These are phyloP conservation scores for Hanseniaspora osmophila DNA, from an alignment of 805 yeast species.

Conservation along the genomic window DNA sequence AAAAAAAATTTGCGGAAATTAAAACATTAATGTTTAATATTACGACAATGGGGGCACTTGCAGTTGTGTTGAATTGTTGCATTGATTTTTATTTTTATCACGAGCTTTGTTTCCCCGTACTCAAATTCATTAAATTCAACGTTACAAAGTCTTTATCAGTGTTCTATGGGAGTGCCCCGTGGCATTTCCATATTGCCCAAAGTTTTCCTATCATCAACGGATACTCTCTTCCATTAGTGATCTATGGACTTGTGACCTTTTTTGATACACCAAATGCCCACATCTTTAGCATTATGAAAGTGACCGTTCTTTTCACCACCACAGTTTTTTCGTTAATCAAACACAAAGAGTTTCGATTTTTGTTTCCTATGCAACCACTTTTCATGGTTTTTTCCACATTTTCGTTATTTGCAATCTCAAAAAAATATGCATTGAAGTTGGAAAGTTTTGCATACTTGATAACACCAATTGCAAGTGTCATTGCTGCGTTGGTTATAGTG, in stretches of 20 bases:
- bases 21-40: conserved; percentile 14
- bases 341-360: conserved; percentile 86
- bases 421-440: neutral
- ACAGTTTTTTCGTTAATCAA: conserved; percentile 46
- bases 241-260: conserved; percentile 27
- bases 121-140: conserved; percentile 65
- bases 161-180: conserved; percentile 75
- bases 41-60: conserved; percentile 4
- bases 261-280: conserved; percentile 6
- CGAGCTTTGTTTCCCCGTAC: conserved; percentile 41
- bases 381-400: conserved; percentile 38
- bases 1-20: conserved; percentile 8
- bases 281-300: conserved; percentile 11
- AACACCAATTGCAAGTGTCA: conserved; percentile 12
- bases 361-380: conserved; percentile 74
- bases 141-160: conserved; percentile 55
- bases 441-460: conserved; percentile 7
- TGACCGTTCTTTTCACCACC: conserved; percentile 31
- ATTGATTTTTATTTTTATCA: conserved; percentile 54
- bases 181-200: conserved; percentile 75
- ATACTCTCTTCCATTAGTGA: conserved; percentile 48
- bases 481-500: conserved; percentile 31
- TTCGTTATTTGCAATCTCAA: conserved; percentile 15
- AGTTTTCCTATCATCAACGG: conserved; percentile 67
- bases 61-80: conserved; percentile 25